phyloP scores from a whole-genome alignment of 2,329 filamentous ascomycete genomes.

The Ophiognomonia clavigignenti-juglandacearum region DNA sequence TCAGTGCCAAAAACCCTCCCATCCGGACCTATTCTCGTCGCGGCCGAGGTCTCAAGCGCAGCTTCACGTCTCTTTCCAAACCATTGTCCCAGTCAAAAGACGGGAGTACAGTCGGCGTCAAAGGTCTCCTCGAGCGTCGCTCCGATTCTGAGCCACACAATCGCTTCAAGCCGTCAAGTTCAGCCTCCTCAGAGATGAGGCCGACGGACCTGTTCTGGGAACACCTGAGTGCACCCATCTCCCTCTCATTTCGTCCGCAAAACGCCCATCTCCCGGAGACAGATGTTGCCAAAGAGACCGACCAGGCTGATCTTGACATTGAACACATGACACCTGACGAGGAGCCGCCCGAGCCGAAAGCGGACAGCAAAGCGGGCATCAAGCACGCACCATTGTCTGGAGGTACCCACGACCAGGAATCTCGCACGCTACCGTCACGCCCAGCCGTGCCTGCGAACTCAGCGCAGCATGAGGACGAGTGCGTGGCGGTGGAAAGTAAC shows the following conservation, averaged over 20 bases:
- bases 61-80: too few relatives aligned
- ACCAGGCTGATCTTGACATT: background rate
- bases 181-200: background rate
- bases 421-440: background rate
- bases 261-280: background rate
- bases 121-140: background rate
- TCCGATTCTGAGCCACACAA: background rate
- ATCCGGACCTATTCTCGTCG: too few relatives aligned
- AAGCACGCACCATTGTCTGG: background rate
- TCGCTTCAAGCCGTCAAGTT: background rate
- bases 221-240: conserved; percentile 6
- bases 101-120: background rate
- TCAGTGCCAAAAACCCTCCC: too few relatives aligned
- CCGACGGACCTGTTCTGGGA: conserved; percentile 11
- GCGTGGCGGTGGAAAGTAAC: background rate
- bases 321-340: background rate
- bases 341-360: background rate
- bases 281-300: background rate
- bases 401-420: background rate
- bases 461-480: background rate
- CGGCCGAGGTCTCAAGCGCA: too few relatives aligned
- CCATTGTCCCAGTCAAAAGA: too few relatives aligned
- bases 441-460: too few relatives aligned
- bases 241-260: background rate
- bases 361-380: background rate